Percentiles rank a stretch among this genome's conserved stretches.
These are phyloP conservation scores for Fusarium nygamai DNA, from an alignment of 2,329 filamentous ascomycete genomes.

Conservation along the genomic window DNA sequence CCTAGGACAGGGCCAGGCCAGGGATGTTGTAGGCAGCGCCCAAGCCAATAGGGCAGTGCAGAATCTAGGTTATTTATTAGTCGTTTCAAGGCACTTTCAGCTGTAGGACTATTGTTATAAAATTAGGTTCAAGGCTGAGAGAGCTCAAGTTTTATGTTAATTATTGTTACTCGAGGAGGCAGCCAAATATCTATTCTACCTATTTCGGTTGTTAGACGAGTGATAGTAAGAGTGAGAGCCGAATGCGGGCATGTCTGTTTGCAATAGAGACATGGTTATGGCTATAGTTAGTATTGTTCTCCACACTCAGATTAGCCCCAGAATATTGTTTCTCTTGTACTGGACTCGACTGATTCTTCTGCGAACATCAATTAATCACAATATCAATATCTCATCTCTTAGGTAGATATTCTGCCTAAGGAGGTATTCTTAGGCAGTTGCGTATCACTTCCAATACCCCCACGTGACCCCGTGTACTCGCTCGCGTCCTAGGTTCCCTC, in stretches of 20 bases:
- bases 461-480: slow-evolving; percentile 42
- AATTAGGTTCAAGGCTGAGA: background rate
- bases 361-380: background rate
- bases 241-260: slow-evolving; percentile 13
- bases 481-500: slow-evolving; percentile 15
- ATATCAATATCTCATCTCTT: background rate
- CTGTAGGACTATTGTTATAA: background rate
- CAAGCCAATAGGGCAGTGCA: slow-evolving; percentile 33
- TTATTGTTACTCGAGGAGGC: background rate
- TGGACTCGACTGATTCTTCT: background rate
- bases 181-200: background rate
- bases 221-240: background rate
- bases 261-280: slow-evolving; percentile 6
- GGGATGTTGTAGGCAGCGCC: slow-evolving; percentile 33
- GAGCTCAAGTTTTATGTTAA: background rate
- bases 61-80: slow-evolving; percentile 25
- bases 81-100: slow-evolving; percentile 30
- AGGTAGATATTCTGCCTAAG: background rate
- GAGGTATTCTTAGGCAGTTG: slow-evolving; percentile 1
- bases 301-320: background rate
- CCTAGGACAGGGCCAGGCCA: slow-evolving; percentile 22
- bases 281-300: background rate
- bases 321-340: background rate
- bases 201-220: background rate
- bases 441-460: background rate